Evolutionary conservation across 176 grass and related monocot genomes (phyloP), one percentile per base, ranked within the genome.

Genomic region (bread wheat (Triticum aestivum)): DNA sequence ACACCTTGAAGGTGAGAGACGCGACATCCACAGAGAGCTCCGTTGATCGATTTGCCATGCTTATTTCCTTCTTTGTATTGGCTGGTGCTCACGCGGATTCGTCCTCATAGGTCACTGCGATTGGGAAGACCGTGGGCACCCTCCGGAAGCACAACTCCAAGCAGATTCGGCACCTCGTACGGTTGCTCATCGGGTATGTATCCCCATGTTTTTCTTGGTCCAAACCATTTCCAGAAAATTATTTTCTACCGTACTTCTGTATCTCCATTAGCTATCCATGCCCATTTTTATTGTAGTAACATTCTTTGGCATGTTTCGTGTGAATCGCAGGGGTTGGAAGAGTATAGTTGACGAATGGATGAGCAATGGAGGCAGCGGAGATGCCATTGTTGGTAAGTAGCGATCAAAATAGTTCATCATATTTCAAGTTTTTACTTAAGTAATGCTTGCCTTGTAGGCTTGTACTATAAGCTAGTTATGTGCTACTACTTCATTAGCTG

Each of bases 291-390:
- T 27, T 17, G 30, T 20, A 54, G 26, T 27, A 77, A 18, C 30
- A 78, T 78, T 59, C 15, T 1, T 41, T 91, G 69, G 62, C 84
- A 63, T 78, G 42, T 64, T 89, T 65, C 52, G 75, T 64, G 77
- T 84, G 87, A 75, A 68, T 77, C 15, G n/a, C 84, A 95, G 93
- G 79, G 84, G 86, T 76, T 95, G 93, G 93, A 95, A 95, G 81
- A 81, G 56, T 81, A 91, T 90, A 88, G 91, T 92, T 54, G 91
- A 95, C 18, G 84, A 91, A 86, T 95, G 91, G 89, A 90, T 91
- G 78, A 90, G 79, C 70, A 86, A 77, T 75, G 73, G 81, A n/a
- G 86, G 79, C 58, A 83, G 88, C 45, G 73, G 81, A 18, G 86
- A 90, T 32, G 67, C 91, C 49, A 88, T 92, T 83, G 86, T 92